A percentile compares a stretch with the other conserved stretches of the same genome.
Conservation (phyloP, 352 stramenopile genomes). For the Phytophthora sansomeana region DNA sequence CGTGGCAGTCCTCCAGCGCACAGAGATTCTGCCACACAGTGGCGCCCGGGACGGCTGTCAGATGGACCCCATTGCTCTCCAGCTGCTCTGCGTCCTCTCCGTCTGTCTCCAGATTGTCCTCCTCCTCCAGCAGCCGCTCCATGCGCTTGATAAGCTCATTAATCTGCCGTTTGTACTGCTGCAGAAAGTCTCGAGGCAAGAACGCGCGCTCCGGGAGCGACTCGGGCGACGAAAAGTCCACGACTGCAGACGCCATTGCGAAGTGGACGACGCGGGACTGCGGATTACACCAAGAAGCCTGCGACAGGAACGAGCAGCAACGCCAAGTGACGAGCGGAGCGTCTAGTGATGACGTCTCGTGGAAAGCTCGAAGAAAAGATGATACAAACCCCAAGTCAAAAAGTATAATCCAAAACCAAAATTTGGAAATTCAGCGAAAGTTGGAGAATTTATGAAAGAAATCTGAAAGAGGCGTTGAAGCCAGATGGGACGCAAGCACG, state of each 20-base stretch:
- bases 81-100: slow-evolving; percentile 28
- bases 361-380: slow-evolving; percentile 3
- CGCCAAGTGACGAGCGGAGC: slow-evolving; percentile 2
- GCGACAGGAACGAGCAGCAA: not conserved
- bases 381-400: no score
- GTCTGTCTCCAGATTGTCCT: slow-evolving; percentile 67
- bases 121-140: slow-evolving; percentile 63
- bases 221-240: slow-evolving; percentile 36
- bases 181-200: slow-evolving; percentile 64
- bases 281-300: not conserved
- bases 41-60: slow-evolving; percentile 51
- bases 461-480: no score
- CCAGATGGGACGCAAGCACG: no score
- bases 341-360: not conserved
- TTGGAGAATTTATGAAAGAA: no score
- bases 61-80: slow-evolving; percentile 48
- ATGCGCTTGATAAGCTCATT: slow-evolving; percentile 64
- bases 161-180: slow-evolving; percentile 67
- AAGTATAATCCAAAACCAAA: no score
- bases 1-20: slow-evolving; percentile 64
- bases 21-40: slow-evolving; percentile 75
- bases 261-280: not conserved
- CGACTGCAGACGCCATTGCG: not conserved
- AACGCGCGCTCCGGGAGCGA: slow-evolving; percentile 60
- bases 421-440: no score